Evolutionary conservation across 345 rosid genomes (phyloP).

Genomic region (Eucalyptus polyanthemos): DNA sequence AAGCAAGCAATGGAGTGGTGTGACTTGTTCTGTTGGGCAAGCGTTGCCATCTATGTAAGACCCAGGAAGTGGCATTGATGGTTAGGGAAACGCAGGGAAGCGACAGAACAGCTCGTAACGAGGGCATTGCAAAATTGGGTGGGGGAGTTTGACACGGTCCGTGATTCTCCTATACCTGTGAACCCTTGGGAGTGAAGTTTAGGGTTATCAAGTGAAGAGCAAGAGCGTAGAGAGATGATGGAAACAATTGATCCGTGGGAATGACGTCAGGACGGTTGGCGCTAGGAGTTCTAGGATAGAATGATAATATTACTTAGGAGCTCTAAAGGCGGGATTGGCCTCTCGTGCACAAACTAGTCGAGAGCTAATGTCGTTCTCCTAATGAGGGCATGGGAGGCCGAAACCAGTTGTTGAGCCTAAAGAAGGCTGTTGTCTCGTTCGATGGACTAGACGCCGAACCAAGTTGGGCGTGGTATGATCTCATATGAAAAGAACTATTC

Average conservation of each 20-base stretch:
- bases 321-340: rapidly evolving
- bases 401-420: rapidly evolving
- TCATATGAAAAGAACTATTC: rapidly evolving
- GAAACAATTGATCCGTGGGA: rapidly evolving
- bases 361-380: rapidly evolving
- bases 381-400: rapidly evolving
- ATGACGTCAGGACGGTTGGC: rapidly evolving
- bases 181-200: too few species aligned
- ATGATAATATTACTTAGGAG: too few species aligned
- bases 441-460: rapidly evolving
- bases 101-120: rapidly evolving
- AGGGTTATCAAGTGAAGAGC: too few species aligned
- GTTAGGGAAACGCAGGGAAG: too few species aligned
- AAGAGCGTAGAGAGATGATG: rapidly evolving
- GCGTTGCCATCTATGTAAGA: too few species aligned
- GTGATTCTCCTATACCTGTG: too few species aligned
- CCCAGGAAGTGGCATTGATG: rapidly evolving
- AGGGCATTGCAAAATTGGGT: too few species aligned
- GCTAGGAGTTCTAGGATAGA: too few species aligned
- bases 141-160: rapidly evolving
- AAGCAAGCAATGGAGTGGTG: too few species aligned
- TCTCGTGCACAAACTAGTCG: rapidly evolving
- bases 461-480: rapidly evolving
- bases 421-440: rapidly evolving
- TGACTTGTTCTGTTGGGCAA: too few species aligned